Evolutionary conservation across 345 rosid genomes (phyloP).

Genomic region (Arabis alpina): DNA sequence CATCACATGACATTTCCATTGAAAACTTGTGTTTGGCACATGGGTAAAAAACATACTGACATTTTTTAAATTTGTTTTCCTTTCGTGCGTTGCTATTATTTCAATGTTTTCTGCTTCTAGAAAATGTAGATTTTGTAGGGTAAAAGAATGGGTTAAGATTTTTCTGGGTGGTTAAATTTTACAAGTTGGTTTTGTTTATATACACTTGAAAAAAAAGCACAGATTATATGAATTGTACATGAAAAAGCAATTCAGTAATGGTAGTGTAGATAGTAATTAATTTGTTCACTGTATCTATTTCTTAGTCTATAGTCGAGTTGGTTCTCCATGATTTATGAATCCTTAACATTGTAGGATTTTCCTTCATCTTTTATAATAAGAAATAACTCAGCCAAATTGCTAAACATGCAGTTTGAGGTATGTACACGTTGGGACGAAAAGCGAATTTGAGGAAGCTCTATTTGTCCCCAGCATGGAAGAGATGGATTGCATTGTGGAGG

Average conservation of each 20-base stretch:
- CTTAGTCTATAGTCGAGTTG: constrained; percentile 6
- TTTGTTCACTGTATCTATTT: constrained; percentile 16
- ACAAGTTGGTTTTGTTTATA: background rate
- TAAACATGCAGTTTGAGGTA: constrained; percentile 68
- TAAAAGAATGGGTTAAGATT: background rate
- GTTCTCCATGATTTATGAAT: constrained; percentile 10
- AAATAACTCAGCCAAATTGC: constrained; percentile 25
- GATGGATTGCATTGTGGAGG: constrained; percentile 76
- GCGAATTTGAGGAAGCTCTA: constrained; percentile 74
- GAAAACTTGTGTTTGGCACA: constrained; percentile 78
- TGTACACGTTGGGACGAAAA: constrained; percentile 66
- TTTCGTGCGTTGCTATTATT: constrained; percentile 17
- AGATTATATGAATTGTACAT: background rate
- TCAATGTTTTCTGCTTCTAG: constrained; percentile 11
- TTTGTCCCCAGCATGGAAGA: constrained; percentile 50
- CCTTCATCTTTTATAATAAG: constrained; percentile 6
- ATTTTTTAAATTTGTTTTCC: constrained; percentile 17
- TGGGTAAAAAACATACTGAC: constrained; percentile 56
- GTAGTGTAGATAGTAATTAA: constrained; percentile 7
- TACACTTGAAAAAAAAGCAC: constrained; percentile 2
- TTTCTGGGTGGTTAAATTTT: constrained; percentile 4
- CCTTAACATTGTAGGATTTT: background rate
- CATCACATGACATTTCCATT: constrained; percentile 82
- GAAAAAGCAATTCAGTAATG: constrained; percentile 1
- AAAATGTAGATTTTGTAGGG: constrained; percentile 16